Evolutionary conservation across 1,284 basidiomycete genomes (phyloP).

Genomic region (Marasmius tenuissimus): DNA sequence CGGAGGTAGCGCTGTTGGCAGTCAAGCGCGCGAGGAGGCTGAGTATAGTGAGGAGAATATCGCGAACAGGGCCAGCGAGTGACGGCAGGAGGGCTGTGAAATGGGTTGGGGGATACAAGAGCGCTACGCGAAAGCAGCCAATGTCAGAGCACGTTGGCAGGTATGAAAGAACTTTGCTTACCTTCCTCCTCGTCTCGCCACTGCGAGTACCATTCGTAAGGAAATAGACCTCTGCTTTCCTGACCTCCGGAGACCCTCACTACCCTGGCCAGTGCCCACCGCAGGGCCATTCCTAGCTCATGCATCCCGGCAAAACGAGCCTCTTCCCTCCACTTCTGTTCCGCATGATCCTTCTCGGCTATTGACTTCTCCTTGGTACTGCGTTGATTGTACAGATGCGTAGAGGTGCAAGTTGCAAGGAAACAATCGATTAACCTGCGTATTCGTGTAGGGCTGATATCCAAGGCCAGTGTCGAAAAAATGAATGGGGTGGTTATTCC

Average conservation of each 20-base stretch:
- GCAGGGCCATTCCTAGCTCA: constrained; percentile 82
- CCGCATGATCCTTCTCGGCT: constrained; percentile 41
- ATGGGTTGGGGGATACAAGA: constrained; percentile 66
- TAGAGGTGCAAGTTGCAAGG: constrained; percentile 49
- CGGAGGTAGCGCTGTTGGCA: constrained; percentile 77
- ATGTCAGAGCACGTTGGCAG: constrained; percentile 8
- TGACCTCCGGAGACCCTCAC: constrained; percentile 59
- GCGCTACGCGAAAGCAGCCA: constrained; percentile 39
- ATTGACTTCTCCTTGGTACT: neutral
- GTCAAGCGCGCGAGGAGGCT: constrained; percentile 77
- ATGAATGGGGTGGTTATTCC: constrained; percentile 87
- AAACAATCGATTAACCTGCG: constrained; percentile 77
- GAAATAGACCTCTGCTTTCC: constrained; percentile 70
- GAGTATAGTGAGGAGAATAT: constrained; percentile 67
- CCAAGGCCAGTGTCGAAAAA: constrained; percentile 84
- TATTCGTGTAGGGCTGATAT: constrained; percentile 71
- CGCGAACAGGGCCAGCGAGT: constrained; percentile 54
- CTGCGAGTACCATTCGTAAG: constrained; percentile 76
- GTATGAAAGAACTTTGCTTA: constrained; percentile 37
- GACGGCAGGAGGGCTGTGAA: constrained; percentile 61
- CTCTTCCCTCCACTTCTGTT: constrained; percentile 72
- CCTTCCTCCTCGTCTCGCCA: constrained; percentile 80
- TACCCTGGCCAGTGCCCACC: constrained; percentile 82
- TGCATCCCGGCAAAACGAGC: constrained; percentile 79
- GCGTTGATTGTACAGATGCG: neutral